Evolutionary conservation across 2,329 filamentous ascomycete genomes (phyloP).

Genomic region (Sclerotinia borealis): DNA sequence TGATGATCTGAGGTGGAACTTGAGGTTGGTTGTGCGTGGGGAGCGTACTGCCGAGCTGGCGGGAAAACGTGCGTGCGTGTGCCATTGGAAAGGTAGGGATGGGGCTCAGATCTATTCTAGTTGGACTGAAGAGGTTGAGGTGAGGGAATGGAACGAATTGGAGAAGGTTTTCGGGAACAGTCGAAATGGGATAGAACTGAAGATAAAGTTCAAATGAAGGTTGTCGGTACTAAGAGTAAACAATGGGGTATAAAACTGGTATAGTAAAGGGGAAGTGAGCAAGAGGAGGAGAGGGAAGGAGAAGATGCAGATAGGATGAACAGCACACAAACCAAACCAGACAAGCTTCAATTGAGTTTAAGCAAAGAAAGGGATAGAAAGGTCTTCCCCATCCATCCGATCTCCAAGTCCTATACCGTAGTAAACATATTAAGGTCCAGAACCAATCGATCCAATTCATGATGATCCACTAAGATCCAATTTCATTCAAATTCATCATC

Average conservation of each 20-base stretch:
- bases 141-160: not conserved
- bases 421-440: not conserved
- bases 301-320: not conserved
- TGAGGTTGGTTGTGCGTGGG: constrained; percentile 5
- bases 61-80: constrained; percentile 1
- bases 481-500: not conserved
- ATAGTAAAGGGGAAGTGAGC: not conserved
- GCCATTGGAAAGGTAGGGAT: not conserved
- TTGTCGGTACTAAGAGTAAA: not conserved
- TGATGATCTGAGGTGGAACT: not conserved
- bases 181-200: not conserved
- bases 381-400: not conserved
- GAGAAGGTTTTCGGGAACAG: not conserved
- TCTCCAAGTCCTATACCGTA: not conserved
- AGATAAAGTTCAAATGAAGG: not conserved
- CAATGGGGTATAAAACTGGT: not conserved
- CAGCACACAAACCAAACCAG: not conserved
- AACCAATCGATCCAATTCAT: not conserved
- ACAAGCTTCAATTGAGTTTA: not conserved
- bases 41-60: not conserved
- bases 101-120: not conserved
- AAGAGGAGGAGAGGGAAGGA: not conserved
- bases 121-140: not conserved
- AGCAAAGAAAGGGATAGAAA: constrained; percentile 2
- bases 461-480: not conserved